Percentiles rank a stretch among this genome's conserved stretches.
Evolutionary conservation across 2,329 filamentous ascomycete species (phyloP).

Genomic region (Clonostachys rhizophaga): DNA sequence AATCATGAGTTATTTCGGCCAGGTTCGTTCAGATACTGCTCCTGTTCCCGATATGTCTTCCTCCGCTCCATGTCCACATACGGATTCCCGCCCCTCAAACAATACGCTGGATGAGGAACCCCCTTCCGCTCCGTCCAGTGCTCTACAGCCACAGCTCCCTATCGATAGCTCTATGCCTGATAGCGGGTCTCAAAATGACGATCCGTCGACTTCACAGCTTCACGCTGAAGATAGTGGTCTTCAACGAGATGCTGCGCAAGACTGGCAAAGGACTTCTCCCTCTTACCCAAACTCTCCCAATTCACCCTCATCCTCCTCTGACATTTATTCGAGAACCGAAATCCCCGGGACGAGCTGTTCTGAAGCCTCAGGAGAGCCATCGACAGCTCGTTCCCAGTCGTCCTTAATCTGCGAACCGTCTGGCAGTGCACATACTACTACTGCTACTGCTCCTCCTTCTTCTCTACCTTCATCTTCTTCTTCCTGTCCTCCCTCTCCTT

Average conservation of each 20-base stretch:
- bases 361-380: neutral
- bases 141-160: slow-evolving; percentile 14
- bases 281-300: slow-evolving; percentile 54
- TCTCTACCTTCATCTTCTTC: slow-evolving; percentile 1
- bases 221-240: slow-evolving; percentile 25
- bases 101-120: slow-evolving; percentile 2
- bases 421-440: slow-evolving; percentile 1
- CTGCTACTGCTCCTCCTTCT: slow-evolving; percentile 6
- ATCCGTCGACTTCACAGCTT: slow-evolving; percentile 24
- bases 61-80: neutral
- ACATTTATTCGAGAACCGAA: slow-evolving; percentile 7
- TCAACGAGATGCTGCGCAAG: slow-evolving; percentile 15
- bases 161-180: neutral
- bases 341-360: neutral
- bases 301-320: slow-evolving; percentile 38
- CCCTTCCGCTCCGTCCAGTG: slow-evolving; percentile 21
- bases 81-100: neutral
- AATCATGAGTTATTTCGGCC: slow-evolving; percentile 96
- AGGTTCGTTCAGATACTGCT: slow-evolving; percentile 92
- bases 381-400: neutral
- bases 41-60: neutral
- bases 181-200: neutral
- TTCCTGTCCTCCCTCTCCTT: too few relatives aligned
- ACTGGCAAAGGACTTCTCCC: slow-evolving; percentile 26
- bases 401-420: neutral